Evolutionary conservation across 768 basidiomycete species (phyloP).

Genomic region (Amanita thiersii): DNA sequence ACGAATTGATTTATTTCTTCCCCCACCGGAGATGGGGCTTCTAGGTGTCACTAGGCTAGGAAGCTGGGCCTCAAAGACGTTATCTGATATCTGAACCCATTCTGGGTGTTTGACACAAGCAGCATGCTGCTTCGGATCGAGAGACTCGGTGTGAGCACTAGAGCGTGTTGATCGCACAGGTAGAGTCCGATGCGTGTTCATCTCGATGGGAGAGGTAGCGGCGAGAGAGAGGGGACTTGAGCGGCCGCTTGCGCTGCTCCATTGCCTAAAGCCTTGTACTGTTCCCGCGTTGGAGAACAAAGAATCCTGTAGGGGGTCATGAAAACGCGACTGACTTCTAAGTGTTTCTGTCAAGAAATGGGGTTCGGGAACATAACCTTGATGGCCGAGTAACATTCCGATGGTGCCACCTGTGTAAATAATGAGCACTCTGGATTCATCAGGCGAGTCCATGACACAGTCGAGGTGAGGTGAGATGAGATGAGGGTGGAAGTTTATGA

Average conservation of each 20-base stretch:
- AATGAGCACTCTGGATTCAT: slow-evolving; percentile 77
- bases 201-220: slow-evolving; percentile 16
- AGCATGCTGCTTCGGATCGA: slow-evolving; percentile 21
- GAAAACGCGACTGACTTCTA: slow-evolving; percentile 77
- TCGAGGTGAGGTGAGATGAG: slow-evolving; percentile 6
- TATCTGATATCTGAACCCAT: slow-evolving; percentile 46
- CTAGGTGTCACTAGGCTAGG: slow-evolving; percentile 78
- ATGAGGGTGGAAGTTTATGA: background rate
- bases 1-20: slow-evolving; percentile 62
- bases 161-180: slow-evolving; percentile 65
- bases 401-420: slow-evolving; percentile 90
- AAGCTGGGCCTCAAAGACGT: slow-evolving; percentile 64
- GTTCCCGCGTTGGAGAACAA: slow-evolving; percentile 76
- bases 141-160: slow-evolving; percentile 38
- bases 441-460: slow-evolving; percentile 43
- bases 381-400: slow-evolving; percentile 73
- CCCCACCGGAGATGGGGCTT: slow-evolving; percentile 51
- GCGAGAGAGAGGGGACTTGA: slow-evolving; percentile 33
- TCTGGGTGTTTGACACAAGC: slow-evolving; percentile 21
- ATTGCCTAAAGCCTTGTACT: slow-evolving; percentile 72
- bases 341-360: slow-evolving; percentile 83
- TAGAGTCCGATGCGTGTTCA: slow-evolving; percentile 28
- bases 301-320: slow-evolving; percentile 85
- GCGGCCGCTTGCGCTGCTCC: slow-evolving; percentile 56
- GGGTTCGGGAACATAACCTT: slow-evolving; percentile 80